Base-by-base conservation (phyloP, 106 monocot genomes). In the Dendrobium chrysotoxum region DNA sequence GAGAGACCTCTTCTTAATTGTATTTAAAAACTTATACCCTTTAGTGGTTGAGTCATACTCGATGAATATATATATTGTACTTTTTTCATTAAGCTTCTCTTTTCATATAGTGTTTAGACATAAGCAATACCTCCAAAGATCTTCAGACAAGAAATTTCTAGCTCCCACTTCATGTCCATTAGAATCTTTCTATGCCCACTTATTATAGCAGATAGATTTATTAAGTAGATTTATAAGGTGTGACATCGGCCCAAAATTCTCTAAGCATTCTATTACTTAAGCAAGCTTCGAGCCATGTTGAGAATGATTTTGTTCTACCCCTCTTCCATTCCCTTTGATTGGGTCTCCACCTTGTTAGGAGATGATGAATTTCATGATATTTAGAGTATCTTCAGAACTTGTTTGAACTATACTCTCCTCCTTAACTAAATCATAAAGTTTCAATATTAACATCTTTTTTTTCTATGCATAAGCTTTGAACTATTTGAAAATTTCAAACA, bases 1-100 rank as follows among this genome's bases (percentile, higher is more conserved):
- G n/a, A 80, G 0, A 7, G 46, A 28, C 12, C 21, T 42, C 0
- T 47, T 39, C 13, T 41, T 80, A 4, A 28, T 67, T 23, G 46
- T n/a, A 70, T 80, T 70, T n/a, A 21, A 80, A 9, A 70, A 40
- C 16, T 80, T 80, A 17, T 80, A 80, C 0, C 26, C 66, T 47
- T 70, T 80, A 4, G 41, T 46, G 4, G 4, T 20, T 46, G 66
- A 66, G 70, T 68, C 70, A 21, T 44, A 40, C 15, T 68, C 80
- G 71, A 80, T 66, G 28, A 70, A 80, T 1, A 70, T 13, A 71
- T 28, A 70, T 16, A 26, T 71, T 79, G 65, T 65, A 64, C 58
- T 40, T 40, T 79, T 65, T 1, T 79, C 65, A 53, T 78, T 35
- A 38, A 65, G 35, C 23, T 61, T n/a, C n/a, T 61, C 39, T 79